phyloP scores from a whole-genome alignment of 1,284 basidiomycete species.

The Puccinia polysora region DNA sequence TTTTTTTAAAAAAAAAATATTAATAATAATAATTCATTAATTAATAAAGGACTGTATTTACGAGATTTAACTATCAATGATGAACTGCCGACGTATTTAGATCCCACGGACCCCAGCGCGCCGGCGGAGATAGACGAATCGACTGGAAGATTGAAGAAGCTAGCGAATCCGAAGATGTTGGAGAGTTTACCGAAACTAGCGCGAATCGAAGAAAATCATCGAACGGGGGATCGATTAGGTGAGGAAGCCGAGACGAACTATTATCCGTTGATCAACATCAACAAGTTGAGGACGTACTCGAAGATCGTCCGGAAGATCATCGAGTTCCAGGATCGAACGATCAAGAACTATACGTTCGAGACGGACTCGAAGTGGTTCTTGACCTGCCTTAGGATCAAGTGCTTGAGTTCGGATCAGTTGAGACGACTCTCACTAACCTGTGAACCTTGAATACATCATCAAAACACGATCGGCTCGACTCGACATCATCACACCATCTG shows the following conservation, averaged over 20 bases:
- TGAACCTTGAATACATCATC: constrained; percentile 27
- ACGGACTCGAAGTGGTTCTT: constrained; percentile 70
- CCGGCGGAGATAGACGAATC: constrained; percentile 63
- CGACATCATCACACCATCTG: not conserved
- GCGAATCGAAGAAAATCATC: too few relatives aligned
- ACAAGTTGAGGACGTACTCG: constrained; percentile 76
- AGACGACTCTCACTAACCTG: constrained; percentile 44
- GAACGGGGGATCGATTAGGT: not conserved
- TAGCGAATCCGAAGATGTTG: constrained; percentile 70
- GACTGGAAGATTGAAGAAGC: constrained; percentile 63
- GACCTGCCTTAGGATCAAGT: constrained; percentile 66
- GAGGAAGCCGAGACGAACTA: constrained; percentile 50
- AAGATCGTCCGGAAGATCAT: constrained; percentile 70
- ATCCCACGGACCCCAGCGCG: constrained; percentile 67
- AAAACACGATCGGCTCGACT: not conserved
- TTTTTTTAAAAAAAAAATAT: not conserved
- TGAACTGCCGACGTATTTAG: constrained; percentile 71
- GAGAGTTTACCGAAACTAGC: constrained; percentile 57
- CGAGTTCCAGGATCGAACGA: constrained; percentile 72
- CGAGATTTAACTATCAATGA: constrained; percentile 65
- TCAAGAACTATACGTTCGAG: constrained; percentile 60
- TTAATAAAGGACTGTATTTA: constrained; percentile 65
- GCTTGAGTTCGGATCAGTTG: constrained; percentile 52
- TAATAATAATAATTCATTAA: not conserved
- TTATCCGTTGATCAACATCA: constrained; percentile 79